A percentile compares a stretch with the other conserved stretches of the same genome.
Evolutionary conservation across 495 filamentous ascomycete species (phyloP).

Genomic region (Platismatia glauca): DNA sequence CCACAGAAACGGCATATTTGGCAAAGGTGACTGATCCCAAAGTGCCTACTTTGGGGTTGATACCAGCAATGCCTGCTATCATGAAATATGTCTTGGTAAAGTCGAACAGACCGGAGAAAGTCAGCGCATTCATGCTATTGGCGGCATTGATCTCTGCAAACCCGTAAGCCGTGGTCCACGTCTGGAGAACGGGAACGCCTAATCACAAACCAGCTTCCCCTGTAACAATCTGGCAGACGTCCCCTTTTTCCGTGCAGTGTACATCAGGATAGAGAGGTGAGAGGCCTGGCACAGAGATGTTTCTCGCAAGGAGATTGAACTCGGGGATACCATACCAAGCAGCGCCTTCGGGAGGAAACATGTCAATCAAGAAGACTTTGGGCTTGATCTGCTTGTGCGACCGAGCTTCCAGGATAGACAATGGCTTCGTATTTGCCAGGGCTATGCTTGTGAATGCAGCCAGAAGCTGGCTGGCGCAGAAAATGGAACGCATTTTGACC

Average conservation of each 20-base stretch:
- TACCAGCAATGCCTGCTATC: constrained; percentile 61
- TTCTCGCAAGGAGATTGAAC: constrained; percentile 52
- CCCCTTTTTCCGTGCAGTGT: constrained; percentile 50
- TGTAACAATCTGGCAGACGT: constrained; percentile 54
- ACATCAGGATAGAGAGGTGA: constrained; percentile 56
- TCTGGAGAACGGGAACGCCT: background rate
- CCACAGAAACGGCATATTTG: constrained; percentile 61
- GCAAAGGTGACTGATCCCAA: constrained; percentile 56
- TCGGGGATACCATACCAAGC: constrained; percentile 56
- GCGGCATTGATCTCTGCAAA: constrained; percentile 65
- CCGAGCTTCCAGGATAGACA: constrained; percentile 6
- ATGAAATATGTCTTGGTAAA: constrained; percentile 61
- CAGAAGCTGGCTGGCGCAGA: constrained; percentile 10
- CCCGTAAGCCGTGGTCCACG: background rate
- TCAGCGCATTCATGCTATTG: constrained; percentile 47
- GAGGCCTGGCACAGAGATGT: constrained; percentile 58
- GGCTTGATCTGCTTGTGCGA: constrained; percentile 29
- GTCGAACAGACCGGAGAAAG: constrained; percentile 54
- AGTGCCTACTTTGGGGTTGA: constrained; percentile 59
- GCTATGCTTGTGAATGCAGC: background rate
- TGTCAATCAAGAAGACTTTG: constrained; percentile 62
- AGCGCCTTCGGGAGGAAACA: constrained; percentile 61
- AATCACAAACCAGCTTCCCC: constrained; percentile 32
- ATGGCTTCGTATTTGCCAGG: constrained; percentile 13
- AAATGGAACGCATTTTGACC: background rate